phyloP scores from a whole-genome alignment of 2,329 filamentous ascomycete species.

The Fusarium circinatum region DNA sequence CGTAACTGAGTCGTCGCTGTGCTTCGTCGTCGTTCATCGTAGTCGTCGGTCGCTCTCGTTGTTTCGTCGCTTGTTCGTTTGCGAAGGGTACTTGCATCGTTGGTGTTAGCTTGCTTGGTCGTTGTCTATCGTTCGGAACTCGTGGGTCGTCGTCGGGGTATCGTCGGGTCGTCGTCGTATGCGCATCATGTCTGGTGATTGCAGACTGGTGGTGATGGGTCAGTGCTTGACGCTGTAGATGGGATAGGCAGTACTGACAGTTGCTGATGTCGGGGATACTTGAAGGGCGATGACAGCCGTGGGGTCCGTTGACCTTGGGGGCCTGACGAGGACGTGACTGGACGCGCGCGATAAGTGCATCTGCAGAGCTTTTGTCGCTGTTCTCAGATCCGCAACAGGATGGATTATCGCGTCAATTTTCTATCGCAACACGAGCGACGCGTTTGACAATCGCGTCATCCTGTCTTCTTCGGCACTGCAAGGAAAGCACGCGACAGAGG shows the following conservation, averaged over 20 bases:
- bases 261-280: not conserved
- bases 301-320: not conserved
- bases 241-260: not conserved
- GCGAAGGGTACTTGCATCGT: not conserved
- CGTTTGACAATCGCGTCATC: not conserved
- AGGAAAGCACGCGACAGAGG: not conserved
- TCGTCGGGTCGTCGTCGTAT: not conserved
- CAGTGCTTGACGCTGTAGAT: not conserved
- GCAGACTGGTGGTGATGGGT: not conserved
- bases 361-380: too few relatives aligned
- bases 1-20: not conserved
- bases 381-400: not conserved
- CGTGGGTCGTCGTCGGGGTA: not conserved
- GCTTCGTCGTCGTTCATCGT: not conserved
- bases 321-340: not conserved
- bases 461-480: not conserved
- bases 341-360: not conserved
- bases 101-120: not conserved
- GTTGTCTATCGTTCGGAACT: not conserved
- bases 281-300: not conserved
- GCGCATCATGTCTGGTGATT: not conserved
- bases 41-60: not conserved
- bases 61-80: not conserved
- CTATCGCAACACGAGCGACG: too few relatives aligned
- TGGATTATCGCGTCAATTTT: not conserved